Evolutionary conservation across 352 stramenopile genomes (phyloP).

Genomic region (Albugo laibachii): DNA sequence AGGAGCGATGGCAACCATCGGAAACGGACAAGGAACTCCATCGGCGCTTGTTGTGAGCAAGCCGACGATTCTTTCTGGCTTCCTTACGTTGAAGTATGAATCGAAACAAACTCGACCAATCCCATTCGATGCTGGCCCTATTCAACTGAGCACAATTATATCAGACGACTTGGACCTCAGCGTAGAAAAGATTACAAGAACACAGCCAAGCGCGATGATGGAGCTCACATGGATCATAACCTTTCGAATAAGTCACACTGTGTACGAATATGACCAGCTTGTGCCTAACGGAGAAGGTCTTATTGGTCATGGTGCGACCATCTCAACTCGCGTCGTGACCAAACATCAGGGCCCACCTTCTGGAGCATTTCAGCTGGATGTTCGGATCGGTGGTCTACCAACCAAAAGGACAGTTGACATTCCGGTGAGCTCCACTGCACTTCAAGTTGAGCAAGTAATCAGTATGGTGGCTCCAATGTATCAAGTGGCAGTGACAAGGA

Average conservation of each 20-base stretch:
- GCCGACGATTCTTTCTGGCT: constrained; percentile 35
- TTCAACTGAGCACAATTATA: constrained; percentile 33
- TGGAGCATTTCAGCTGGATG: constrained; percentile 44
- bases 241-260: constrained; percentile 31
- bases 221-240: constrained; percentile 62
- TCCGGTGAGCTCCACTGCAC: constrained; percentile 26
- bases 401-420: constrained; percentile 55
- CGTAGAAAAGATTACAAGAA: constrained; percentile 31
- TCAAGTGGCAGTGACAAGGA: constrained; percentile 34
- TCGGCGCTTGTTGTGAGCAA: constrained; percentile 29
- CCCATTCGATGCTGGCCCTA: constrained; percentile 28
- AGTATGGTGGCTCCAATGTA: constrained; percentile 55
- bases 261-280: constrained; percentile 43
- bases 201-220: constrained; percentile 14
- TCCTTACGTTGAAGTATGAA: constrained; percentile 41
- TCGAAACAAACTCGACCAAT: constrained; percentile 42
- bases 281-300: constrained; percentile 26
- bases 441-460: constrained; percentile 27
- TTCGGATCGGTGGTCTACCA: constrained; percentile 52
- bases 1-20: constrained; percentile 26
- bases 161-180: constrained; percentile 34
- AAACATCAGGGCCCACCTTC: constrained; percentile 16
- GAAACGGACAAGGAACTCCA: constrained; percentile 20
- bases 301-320: constrained; percentile 22
- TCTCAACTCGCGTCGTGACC: constrained; percentile 16